phyloP scores from a whole-genome alignment of 78 protist species.

The Dictyostelium purpureum region DNA sequence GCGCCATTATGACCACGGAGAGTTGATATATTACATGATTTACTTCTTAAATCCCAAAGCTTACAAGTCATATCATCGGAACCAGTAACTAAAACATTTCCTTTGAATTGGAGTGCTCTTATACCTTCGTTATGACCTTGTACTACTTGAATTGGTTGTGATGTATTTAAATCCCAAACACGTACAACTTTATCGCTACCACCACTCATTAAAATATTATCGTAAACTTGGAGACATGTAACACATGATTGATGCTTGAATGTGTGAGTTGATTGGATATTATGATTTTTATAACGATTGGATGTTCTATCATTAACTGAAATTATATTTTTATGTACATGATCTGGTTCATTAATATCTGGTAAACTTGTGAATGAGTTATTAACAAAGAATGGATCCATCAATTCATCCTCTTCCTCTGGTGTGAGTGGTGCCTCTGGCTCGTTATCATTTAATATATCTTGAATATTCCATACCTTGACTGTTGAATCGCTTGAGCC shows the following conservation, averaged over 20 bases:
- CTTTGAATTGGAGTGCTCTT: conserved; percentile 51
- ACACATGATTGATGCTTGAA: conserved; percentile 50
- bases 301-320: conserved; percentile 2
- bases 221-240: conserved; percentile 35
- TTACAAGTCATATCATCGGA: conserved; percentile 49
- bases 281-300: background rate
- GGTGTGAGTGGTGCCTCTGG: too few species aligned
- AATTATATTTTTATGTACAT: background rate
- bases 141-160: background rate
- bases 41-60: conserved; percentile 64
- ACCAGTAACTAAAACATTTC: conserved; percentile 65
- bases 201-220: conserved; percentile 37
- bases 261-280: background rate
- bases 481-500: conserved; percentile 52
- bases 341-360: conserved; percentile 15
- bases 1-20: conserved; percentile 28
- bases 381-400: conserved; percentile 7
- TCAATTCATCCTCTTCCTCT: background rate
- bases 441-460: background rate
- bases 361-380: conserved; percentile 8
- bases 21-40: background rate
- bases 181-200: conserved; percentile 60
- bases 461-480: conserved; percentile 23
- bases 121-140: conserved; percentile 68
- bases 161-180: conserved; percentile 53